phyloP scores from a whole-genome alignment of 2,329 filamentous ascomycete species.

The Penicillium sp. region DNA sequence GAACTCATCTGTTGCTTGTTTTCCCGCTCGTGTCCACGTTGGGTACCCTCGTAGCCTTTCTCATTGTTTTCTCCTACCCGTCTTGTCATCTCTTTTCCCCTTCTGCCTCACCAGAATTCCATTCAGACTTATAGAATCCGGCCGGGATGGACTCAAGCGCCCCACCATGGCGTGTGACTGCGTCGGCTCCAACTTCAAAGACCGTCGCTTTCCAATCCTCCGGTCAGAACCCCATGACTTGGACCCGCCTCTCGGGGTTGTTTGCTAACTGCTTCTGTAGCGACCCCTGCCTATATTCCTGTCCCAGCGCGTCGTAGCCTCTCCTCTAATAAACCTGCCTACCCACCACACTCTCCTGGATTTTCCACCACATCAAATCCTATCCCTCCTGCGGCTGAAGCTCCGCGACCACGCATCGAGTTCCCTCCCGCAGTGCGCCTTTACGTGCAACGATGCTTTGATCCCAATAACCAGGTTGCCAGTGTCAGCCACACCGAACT shows the following conservation, averaged over 20 bases:
- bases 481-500: slow-evolving; percentile 69
- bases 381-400: slow-evolving; percentile 38
- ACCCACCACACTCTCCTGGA: slow-evolving; percentile 17
- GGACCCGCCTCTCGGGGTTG: not conserved
- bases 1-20: not conserved
- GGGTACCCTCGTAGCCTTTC: slow-evolving; percentile 16
- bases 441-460: slow-evolving; percentile 90
- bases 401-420: slow-evolving; percentile 59
- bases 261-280: slow-evolving; percentile 24
- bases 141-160: slow-evolving; percentile 41
- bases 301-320: slow-evolving; percentile 65
- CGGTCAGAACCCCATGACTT: slow-evolving; percentile 30
- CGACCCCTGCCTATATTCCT: slow-evolving; percentile 60
- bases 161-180: slow-evolving; percentile 42
- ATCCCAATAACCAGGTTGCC: slow-evolving; percentile 67
- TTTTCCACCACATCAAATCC: slow-evolving; percentile 28
- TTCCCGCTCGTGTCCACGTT: not conserved
- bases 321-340: slow-evolving; percentile 40
- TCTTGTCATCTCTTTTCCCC: slow-evolving; percentile 7
- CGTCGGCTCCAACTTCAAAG: slow-evolving; percentile 31
- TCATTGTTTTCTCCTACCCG: slow-evolving; percentile 2
- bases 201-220: slow-evolving; percentile 30
- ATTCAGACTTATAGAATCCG: slow-evolving; percentile 22
- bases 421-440: slow-evolving; percentile 81
- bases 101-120: slow-evolving; percentile 15